Percentiles rank a stretch among this genome's conserved stretches.
phyloP scores from a whole-genome alignment of 108 stramenopile species.

The Seminavis robusta region DNA sequence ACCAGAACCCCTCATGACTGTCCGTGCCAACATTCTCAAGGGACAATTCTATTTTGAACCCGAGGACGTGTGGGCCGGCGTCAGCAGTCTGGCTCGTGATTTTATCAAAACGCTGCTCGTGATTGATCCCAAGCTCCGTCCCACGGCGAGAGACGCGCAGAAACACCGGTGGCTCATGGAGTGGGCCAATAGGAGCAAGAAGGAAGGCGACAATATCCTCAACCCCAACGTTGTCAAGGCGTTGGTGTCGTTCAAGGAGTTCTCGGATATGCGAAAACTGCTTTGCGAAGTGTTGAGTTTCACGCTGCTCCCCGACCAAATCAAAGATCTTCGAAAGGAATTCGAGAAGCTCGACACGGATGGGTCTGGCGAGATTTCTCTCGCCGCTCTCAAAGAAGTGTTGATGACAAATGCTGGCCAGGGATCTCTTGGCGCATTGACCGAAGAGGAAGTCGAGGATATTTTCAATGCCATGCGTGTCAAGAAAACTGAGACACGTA shows the following conservation, averaged over 20 bases:
- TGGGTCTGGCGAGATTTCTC: constrained; percentile 81
- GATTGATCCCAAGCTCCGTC: constrained; percentile 76
- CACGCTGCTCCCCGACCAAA: constrained; percentile 85
- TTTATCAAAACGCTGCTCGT: constrained; percentile 84
- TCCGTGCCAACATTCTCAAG: constrained; percentile 66
- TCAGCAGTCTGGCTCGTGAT: constrained; percentile 77
- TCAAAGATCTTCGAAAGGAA: constrained; percentile 78
- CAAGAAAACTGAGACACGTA: constrained; percentile 71
- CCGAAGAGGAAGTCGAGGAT: constrained; percentile 85
- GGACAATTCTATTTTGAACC: constrained; percentile 69
- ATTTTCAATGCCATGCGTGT: constrained; percentile 89
- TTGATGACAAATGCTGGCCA: constrained; percentile 79
- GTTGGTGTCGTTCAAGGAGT: constrained; percentile 81
- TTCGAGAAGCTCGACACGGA: constrained; percentile 85
- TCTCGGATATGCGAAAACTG: constrained; percentile 85
- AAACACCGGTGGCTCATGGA: constrained; percentile 81
- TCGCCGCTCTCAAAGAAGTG: constrained; percentile 71
- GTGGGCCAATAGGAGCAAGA: constrained; percentile 52
- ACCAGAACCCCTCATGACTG: constrained; percentile 77
- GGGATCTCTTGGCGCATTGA: constrained; percentile 78
- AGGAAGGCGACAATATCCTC: constrained; percentile 46
- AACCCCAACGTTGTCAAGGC: constrained; percentile 79
- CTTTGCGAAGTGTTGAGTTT: constrained; percentile 86
- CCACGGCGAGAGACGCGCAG: constrained; percentile 85
- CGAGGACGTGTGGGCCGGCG: constrained; percentile 70